A percentile compares a stretch with the other conserved stretches of the same genome.
Evolutionary conservation across 2,329 filamentous ascomycete species (phyloP).

Genomic region (Alternaria infectoria): DNA sequence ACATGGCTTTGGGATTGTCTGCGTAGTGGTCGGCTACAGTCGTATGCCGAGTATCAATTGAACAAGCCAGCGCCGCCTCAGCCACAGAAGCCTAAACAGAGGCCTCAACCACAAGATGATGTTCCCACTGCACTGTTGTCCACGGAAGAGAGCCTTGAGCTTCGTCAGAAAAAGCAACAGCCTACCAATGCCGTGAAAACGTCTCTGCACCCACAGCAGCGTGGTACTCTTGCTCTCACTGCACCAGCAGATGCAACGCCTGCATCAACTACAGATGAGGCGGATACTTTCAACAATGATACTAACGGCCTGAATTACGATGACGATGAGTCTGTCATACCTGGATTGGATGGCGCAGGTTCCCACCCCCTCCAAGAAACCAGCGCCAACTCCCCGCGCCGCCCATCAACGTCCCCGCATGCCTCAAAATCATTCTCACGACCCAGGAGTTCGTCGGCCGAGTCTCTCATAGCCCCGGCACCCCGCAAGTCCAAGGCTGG

Average conservation of each 20-base stretch:
- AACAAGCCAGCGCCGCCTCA: constrained; percentile 20
- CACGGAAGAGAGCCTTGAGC: constrained; percentile 30
- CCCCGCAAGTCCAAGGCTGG: constrained; percentile 14
- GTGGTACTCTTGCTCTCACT: constrained; percentile 34
- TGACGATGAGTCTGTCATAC: constrained; percentile 16
- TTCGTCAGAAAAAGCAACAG: constrained; percentile 27
- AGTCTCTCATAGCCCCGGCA: constrained; percentile 25
- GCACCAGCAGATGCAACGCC: constrained; percentile 27
- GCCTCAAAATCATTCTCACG: constrained; percentile 23
- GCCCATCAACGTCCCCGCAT: constrained; percentile 37
- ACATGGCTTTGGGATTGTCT: constrained; percentile 90
- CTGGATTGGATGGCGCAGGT: constrained; percentile 28
- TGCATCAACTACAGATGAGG: constrained; percentile 24
- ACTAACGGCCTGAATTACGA: constrained; percentile 12
- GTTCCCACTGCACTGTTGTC: constrained; percentile 28
- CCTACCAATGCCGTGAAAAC: constrained; percentile 20
- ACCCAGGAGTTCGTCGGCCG: constrained; percentile 26
- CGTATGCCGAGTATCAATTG: constrained; percentile 53
- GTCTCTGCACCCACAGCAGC: constrained; percentile 18
- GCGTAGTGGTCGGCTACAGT: constrained; percentile 55
- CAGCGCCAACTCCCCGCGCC: constrained; percentile 39
- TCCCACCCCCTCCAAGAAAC: constrained; percentile 39
- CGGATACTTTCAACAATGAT: constrained; percentile 15
- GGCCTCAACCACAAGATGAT: constrained; percentile 18
- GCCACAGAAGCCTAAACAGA: constrained; percentile 18